Evolutionary conservation across 2,329 filamentous ascomycete species (phyloP), one percentile per base, ranked within the genome.

Genomic region (Hypoxylon sp.): DNA sequence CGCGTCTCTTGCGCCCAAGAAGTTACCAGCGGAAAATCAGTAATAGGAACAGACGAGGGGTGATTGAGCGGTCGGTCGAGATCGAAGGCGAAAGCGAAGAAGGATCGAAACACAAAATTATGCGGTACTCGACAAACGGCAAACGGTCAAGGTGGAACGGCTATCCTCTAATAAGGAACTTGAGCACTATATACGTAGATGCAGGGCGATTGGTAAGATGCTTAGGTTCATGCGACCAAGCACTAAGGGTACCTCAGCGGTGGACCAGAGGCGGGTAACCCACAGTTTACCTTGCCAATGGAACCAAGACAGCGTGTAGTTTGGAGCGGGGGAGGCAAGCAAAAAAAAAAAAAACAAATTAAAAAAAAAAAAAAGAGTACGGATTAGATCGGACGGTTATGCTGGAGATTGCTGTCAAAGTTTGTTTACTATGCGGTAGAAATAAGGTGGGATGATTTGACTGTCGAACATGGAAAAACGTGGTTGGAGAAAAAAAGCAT

Each of bases 341-440:
- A 25, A 25, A 8, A 23, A 8, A 20, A 11, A 11, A 8, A 30
- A 9, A 7, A n/a, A n/a, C n/a, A n/a, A n/a, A n/a, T n/a, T n/a
- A n/a, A n/a, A n/a, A n/a, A n/a, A n/a, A n/a, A n/a, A n/a, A n/a
- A n/a, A n/a, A n/a, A n/a, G n/a, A n/a, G n/a, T n/a, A n/a, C n/a
- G n/a, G n/a, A n/a, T n/a, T n/a, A 48, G 50, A 54, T 55, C 27
- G 30, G 54, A 55, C 37, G 50, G 44, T 45, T 46, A 30, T 32
- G 34, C 19, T 30, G 32, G 13, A 41, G 42, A 53, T 41, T n/a
- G 51, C 55, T 44, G 46, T 51, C 35, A 45, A 55, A 55, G 44
- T 59, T 59, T 59, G 51, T 59, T 59, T 55, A 55, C 54, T 48
- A 51, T 57, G 54, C 49, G 42, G 42, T 57, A 57, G 54, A 55